Evolutionary conservation across 2,329 filamentous ascomycete species (phyloP), one percentile per base, ranked within the genome.

Genomic region (Aureobasidium subglaciale): DNA sequence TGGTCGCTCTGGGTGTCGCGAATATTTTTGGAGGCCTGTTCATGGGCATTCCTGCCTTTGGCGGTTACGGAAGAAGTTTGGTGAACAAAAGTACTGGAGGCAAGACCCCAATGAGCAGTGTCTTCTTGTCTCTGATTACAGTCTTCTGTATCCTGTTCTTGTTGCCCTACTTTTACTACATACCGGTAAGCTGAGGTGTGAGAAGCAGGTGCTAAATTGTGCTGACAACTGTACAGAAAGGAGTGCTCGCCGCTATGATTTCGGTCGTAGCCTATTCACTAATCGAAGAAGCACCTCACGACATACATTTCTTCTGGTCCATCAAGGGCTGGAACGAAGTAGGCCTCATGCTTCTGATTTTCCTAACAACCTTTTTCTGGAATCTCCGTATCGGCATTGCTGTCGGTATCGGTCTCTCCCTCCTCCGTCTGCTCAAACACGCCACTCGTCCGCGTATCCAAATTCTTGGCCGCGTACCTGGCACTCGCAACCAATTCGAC

Each of bases 61-160:
- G 93, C 16, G 93, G 93, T 8, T 99, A 99, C 67, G 93, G 91
- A 9, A 80, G 93, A 67, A 96, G 90, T 72, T 97, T 97, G 70
- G 87, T 99, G 62, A 97, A 96, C 73, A 86, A 86, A 61, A 87
- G 87, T 48, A 97, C 93, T 1, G 93, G 93, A 32, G 92, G 90
- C 27, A 88, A 86, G 69, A 96, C 88, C 1, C 92, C 92, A 0
- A 95, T 97, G 87, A 93, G 88, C 71, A 95, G 88, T 60, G 82
- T 99, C 34, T 83, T 97, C 48, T 73, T 99, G 55, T 90, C 87
- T 59, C 61, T 91, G 38, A 87, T 97, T 63, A 89, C 92, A 0
- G 74, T 96, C 20, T 71, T 95, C 45, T 89, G 86, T 65, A 86
- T 95, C 43, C 67, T 90, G 37, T 93, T 90, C 65, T 75, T 97